Percentiles rank a stretch among this genome's conserved stretches.
Conservation (phyloP, 371 early-diverging fungal genomes). For the Rhizopus stolonifer region DNA sequence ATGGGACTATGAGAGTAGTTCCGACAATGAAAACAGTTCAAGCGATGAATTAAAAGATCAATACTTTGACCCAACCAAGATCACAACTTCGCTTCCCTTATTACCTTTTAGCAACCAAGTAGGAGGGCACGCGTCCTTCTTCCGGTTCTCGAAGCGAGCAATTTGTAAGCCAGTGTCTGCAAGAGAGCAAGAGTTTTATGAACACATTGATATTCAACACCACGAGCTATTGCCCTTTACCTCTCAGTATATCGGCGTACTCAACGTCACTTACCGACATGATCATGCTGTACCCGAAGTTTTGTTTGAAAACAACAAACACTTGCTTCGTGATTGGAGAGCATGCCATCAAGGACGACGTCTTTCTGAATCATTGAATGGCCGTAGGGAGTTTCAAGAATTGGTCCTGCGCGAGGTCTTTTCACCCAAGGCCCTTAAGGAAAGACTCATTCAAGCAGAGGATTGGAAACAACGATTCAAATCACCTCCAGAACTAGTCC, state of each 20-base stretch:
- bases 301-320: constrained; percentile 77
- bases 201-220: constrained; percentile 74
- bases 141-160: constrained; percentile 45
- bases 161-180: constrained; percentile 68
- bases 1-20: constrained; percentile 16
- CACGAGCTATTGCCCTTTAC: constrained; percentile 84
- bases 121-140: constrained; percentile 49
- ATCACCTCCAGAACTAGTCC: background rate
- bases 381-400: constrained; percentile 49
- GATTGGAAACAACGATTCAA: constrained; percentile 30
- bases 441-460: constrained; percentile 48
- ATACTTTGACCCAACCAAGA: constrained; percentile 45
- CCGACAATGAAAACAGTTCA: constrained; percentile 7
- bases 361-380: background rate
- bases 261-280: constrained; percentile 85
- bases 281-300: constrained; percentile 57
- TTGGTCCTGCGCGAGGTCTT: constrained; percentile 77
- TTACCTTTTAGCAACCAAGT: constrained; percentile 50
- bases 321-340: constrained; percentile 59
- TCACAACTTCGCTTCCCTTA: constrained; percentile 63
- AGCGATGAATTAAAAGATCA: constrained; percentile 1
- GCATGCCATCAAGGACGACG: background rate
- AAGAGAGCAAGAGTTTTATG: constrained; percentile 88
- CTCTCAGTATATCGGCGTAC: constrained; percentile 88
- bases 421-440: constrained; percentile 66